Base-by-base conservation (phyloP, 768 basidiomycete genomes). In the Hygrophoropsis aurantiaca region DNA sequence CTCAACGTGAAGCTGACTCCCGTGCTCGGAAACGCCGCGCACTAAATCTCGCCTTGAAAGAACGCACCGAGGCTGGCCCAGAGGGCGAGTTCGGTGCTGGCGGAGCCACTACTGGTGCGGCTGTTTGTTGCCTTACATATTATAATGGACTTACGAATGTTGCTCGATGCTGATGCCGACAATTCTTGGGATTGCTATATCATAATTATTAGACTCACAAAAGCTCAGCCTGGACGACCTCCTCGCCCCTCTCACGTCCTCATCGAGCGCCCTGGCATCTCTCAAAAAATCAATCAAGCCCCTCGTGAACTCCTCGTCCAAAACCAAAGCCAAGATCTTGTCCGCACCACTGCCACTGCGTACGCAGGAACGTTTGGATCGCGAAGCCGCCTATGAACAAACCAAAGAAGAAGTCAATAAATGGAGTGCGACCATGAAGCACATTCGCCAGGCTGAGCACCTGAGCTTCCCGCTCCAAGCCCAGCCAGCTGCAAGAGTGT, bases 331-430 rank as follows among this genome's bases (percentile, higher is more conserved):
- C 19, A 75, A 78, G 51, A 74, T 86, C 0, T 74, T 95, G 5
- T 70, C 90, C 4, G 91, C 90, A 0, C 95, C 95, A 0, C 72
- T 99, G 0, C 92, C 92, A 8, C 84, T 85, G 18, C 80, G 93
- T 25, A 80, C 85, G 0, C 90, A 97, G 62, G 94, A 97, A 51
- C 85, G 89, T 36, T 71, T 97, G 1, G 92, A 97, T 55, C 84
- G 95, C 40, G 85, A 93, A 61, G 95, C 94, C 7, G 95, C 95
- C 0, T 97, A 95, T 61, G 93, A 94, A 58, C 80, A 89, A 66
- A 97, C 94, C 4, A 92, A 90, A 61, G 78, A 81, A 52, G 94
- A 97, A 64, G 87, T 95, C 2, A 82, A 89, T 53, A 97, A 95
- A 72, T 98, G 95, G 97, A 81, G 81, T 21, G 83, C 81, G 5